Evolutionary conservation across 768 basidiomycete species (phyloP).

Genomic region (Boletus eberwhitei): DNA sequence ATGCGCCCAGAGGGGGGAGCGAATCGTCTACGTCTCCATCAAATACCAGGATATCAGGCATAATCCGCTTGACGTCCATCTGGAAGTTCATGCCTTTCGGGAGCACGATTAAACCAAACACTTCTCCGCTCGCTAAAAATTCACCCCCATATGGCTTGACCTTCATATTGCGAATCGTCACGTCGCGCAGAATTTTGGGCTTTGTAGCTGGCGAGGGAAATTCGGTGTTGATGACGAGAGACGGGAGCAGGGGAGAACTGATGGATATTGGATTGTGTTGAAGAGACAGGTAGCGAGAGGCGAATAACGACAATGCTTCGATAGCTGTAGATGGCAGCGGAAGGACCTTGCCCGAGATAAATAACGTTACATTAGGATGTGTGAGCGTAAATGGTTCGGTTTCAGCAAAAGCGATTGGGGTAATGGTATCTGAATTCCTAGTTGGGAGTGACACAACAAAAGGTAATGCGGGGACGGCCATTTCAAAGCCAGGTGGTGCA

Average conservation of each 20-base stretch:
- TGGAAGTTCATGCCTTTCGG: conserved; percentile 66
- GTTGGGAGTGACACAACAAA: conserved; percentile 56
- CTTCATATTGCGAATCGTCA: conserved; percentile 75
- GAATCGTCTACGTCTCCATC: conserved; percentile 61
- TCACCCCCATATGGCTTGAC: conserved; percentile 45
- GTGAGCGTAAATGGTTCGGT: conserved; percentile 58
- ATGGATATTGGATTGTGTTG: conserved; percentile 56
- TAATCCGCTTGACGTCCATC: conserved; percentile 59
- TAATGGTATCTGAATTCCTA: conserved; percentile 12
- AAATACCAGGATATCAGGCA: conserved; percentile 76
- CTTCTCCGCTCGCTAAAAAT: conserved; percentile 68
- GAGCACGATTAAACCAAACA: conserved; percentile 62
- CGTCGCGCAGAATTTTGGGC: conserved; percentile 64
- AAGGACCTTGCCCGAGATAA: conserved; percentile 54
- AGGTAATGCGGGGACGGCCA: conserved; percentile 56
- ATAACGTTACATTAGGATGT: conserved; percentile 64
- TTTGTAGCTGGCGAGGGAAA: conserved; percentile 67
- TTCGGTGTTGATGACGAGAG: conserved; percentile 40
- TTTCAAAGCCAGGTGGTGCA: conserved; percentile 43
- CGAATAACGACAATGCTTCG: conserved; percentile 52
- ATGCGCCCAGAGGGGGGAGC: not conserved
- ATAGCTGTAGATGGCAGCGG: conserved; percentile 45
- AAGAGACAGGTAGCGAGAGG: conserved; percentile 62
- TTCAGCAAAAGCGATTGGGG: conserved; percentile 53
- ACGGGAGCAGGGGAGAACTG: conserved; percentile 52